Percentiles rank a stretch among this genome's conserved stretches.
Conservation (phyloP, 2,329 filamentous ascomycete genomes). For the Chaetomium sp. region DNA sequence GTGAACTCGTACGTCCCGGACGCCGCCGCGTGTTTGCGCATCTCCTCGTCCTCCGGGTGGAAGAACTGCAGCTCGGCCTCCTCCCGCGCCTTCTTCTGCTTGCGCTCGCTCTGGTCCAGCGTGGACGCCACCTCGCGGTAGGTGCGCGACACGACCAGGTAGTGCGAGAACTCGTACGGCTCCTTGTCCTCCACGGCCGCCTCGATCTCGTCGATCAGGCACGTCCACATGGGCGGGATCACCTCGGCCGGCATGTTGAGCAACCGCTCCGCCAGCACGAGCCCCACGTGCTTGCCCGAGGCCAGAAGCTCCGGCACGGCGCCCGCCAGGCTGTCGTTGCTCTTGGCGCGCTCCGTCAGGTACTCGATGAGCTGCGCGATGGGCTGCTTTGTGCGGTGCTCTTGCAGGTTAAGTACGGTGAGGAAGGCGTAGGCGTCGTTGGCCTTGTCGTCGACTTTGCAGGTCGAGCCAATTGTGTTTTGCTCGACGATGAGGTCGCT, state of each 20-base stretch:
- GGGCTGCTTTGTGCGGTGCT: conserved; percentile 74
- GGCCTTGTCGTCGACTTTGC: conserved; percentile 95
- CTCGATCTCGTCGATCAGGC: conserved; percentile 88
- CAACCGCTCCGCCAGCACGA: conserved; percentile 88
- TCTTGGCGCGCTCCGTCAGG: conserved; percentile 60
- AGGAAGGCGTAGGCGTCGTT: conserved; percentile 91
- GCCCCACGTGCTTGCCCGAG: conserved; percentile 63
- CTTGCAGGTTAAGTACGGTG: conserved; percentile 79
- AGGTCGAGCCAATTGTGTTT: conserved; percentile 84
- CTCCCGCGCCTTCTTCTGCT: conserved; percentile 65
- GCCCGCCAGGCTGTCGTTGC: conserved; percentile 57
- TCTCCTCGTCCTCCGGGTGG: conserved; percentile 91
- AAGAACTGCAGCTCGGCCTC: conserved; percentile 77
- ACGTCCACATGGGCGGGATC: conserved; percentile 89
- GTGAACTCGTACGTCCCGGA: conserved; percentile 75
- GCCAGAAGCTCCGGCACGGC: conserved; percentile 61
- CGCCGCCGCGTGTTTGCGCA: conserved; percentile 74
- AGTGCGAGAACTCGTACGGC: conserved; percentile 91
- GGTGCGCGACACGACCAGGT: conserved; percentile 87
- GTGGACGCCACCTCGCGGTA: conserved; percentile 86
- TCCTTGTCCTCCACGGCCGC: conserved; percentile 88
- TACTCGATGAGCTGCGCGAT: conserved; percentile 74
- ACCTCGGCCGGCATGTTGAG: conserved; percentile 97
- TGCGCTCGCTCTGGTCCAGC: conserved; percentile 69
- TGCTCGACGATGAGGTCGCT: conserved; percentile 86